Evolutionary conservation across 345 rosid genomes (phyloP).

Genomic region (Orychophragmus violaceus): DNA sequence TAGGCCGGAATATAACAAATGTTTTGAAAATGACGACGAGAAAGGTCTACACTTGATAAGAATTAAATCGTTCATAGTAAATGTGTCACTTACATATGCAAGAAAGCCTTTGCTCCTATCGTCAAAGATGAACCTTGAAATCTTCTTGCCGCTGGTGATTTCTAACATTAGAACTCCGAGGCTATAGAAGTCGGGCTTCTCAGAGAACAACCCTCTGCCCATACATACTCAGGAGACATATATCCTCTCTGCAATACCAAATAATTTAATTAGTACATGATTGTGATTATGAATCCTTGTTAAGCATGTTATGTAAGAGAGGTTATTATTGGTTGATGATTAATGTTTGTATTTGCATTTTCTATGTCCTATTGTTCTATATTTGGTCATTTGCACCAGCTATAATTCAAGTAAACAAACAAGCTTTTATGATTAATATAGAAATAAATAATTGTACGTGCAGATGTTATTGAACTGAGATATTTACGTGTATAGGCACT

Average conservation of each 20-base stretch:
- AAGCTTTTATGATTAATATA: no score
- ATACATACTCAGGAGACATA: slow-evolving; percentile 45
- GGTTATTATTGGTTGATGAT: no score
- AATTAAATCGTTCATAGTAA: neutral
- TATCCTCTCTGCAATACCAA: slow-evolving; percentile 11
- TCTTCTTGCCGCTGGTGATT: slow-evolving; percentile 13
- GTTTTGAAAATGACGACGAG: neutral
- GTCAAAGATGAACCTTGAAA: slow-evolving; percentile 15
- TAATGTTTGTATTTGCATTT: no score
- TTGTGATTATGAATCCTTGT: neutral
- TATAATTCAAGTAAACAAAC: no score
- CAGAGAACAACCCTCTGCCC: slow-evolving; percentile 42
- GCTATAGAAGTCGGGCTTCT: slow-evolving; percentile 45
- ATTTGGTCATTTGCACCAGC: no score
- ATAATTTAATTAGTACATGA: no score
- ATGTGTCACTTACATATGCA: no score
- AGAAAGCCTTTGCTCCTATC: slow-evolving; percentile 21
- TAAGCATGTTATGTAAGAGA: neutral
- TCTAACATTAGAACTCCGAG: slow-evolving; percentile 38
- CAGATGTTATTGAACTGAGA: no score
- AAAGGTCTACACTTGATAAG: neutral
- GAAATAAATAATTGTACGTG: no score
- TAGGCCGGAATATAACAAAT: neutral
- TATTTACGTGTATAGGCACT: no score
- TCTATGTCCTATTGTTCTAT: no score